A percentile compares a stretch with the other conserved stretches of the same genome.
These are phyloP conservation scores for Dryas drummondii DNA, from an alignment of 306 rosid genomes.

Conservation along the genomic window DNA sequence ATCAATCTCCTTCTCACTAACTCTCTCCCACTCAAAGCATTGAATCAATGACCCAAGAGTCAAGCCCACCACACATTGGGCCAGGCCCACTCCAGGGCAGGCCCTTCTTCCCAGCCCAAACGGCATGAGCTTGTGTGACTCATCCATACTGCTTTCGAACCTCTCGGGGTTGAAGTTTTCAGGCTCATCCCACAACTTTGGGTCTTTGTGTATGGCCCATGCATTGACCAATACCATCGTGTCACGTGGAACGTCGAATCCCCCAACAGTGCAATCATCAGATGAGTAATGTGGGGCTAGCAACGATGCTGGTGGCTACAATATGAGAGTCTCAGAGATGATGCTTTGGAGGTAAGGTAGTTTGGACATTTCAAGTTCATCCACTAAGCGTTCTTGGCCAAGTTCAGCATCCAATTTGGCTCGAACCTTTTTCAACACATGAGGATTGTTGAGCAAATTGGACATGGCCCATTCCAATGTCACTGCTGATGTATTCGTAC, in stretches of 20 bases:
- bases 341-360: conserved; percentile 41
- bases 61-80: too few species aligned
- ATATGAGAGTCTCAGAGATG: conserved; percentile 37
- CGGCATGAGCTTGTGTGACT: too few species aligned
- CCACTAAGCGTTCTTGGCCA: conserved; percentile 31
- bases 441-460: conserved; percentile 52
- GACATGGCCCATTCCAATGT: conserved; percentile 69
- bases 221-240: too few species aligned
- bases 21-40: too few species aligned
- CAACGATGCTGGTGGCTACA: conserved; percentile 38
- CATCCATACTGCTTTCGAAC: too few species aligned
- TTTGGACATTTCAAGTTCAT: conserved; percentile 42
- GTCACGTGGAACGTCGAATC: conserved; percentile 28
- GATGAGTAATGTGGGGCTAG: conserved; percentile 42
- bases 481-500: conserved; percentile 52
- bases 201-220: too few species aligned
- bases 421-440: conserved; percentile 37
- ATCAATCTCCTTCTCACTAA: too few species aligned
- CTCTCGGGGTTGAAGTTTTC: too few species aligned
- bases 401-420: conserved; percentile 35
- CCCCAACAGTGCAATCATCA: conserved; percentile 29
- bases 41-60: too few species aligned
- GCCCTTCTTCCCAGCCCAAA: too few species aligned
- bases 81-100: too few species aligned
- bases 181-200: too few species aligned